Conservation (phyloP, 2,329 filamentous ascomycete genomes). For the Aureobasidium sp. region DNA sequence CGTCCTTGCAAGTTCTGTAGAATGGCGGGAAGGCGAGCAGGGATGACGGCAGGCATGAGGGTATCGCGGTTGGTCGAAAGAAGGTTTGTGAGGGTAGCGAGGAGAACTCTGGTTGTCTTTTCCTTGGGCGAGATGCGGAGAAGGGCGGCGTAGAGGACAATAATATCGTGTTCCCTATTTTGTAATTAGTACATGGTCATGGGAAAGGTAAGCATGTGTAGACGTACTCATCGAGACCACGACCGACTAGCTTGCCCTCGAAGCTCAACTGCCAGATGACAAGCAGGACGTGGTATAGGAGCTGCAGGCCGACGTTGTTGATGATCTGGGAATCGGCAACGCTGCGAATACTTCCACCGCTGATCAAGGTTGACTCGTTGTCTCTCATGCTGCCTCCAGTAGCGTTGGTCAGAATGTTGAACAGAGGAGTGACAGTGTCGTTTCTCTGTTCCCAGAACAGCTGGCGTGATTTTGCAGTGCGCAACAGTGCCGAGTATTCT, state of each 20-base stretch:
- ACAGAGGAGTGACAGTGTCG: conserved; percentile 72
- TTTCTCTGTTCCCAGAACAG: conserved; percentile 87
- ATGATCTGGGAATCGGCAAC: conserved; percentile 54
- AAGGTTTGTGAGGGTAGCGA: conserved; percentile 85
- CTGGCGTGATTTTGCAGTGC: conserved; percentile 62
- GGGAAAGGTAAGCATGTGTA: neutral
- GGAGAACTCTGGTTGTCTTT: conserved; percentile 86
- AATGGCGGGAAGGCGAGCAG: conserved; percentile 66
- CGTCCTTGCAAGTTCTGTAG: conserved; percentile 48
- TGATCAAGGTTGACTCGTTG: conserved; percentile 51
- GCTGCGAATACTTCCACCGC: conserved; percentile 38
- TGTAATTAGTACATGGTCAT: conserved; percentile 14
- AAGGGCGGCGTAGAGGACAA: conserved; percentile 86
- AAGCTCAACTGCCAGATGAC: conserved; percentile 97
- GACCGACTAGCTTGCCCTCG: conserved; percentile 61
- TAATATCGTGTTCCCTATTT: conserved; percentile 78
- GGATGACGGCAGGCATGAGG: conserved; percentile 72
- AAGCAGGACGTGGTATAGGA: conserved; percentile 87
- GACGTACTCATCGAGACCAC: conserved; percentile 75
- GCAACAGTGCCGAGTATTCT: conserved; percentile 77
- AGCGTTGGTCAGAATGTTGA: conserved; percentile 69
- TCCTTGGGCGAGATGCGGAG: conserved; percentile 91
- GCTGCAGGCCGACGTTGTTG: conserved; percentile 81
- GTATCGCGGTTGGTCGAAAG: conserved; percentile 61
- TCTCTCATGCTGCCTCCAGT: conserved; percentile 59